Conservation (phyloP, 805 yeast genomes). For the Ogataea corticis region DNA sequence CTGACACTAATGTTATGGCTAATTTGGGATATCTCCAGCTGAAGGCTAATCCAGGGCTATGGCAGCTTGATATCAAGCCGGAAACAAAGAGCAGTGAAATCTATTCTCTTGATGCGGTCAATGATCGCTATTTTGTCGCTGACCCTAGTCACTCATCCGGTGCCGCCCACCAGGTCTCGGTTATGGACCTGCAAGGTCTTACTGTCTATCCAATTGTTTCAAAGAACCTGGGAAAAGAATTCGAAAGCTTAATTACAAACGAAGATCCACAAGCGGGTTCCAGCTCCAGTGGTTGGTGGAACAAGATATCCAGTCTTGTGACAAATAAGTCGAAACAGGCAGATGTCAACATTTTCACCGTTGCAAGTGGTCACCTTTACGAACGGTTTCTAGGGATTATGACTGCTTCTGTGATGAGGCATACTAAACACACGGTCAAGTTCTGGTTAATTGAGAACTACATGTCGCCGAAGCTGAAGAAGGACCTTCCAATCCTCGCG, state of each 20-base stretch:
- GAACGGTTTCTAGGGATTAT: constrained; percentile 75
- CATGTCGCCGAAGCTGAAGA: constrained; percentile 68
- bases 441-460: constrained; percentile 88
- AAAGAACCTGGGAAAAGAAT: constrained; percentile 40
- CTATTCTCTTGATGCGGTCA: constrained; percentile 38
- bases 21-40: constrained; percentile 85
- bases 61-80: constrained; percentile 50
- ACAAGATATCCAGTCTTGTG: constrained; percentile 4
- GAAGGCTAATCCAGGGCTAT: constrained; percentile 68
- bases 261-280: background rate
- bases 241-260: constrained; percentile 16
- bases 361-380: constrained; percentile 80
- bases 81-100: constrained; percentile 43
- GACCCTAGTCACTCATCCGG: constrained; percentile 4
- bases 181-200: constrained; percentile 37
- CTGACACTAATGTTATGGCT: constrained; percentile 73
- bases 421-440: constrained; percentile 64
- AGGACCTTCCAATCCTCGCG: constrained; percentile 60
- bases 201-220: constrained; percentile 45
- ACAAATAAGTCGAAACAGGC: constrained; percentile 41
- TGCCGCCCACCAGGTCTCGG: background rate
- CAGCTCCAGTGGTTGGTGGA: constrained; percentile 2
- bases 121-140: constrained; percentile 21
- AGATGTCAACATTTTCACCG: constrained; percentile 74
- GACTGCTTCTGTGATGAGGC: constrained; percentile 73